These are phyloP conservation scores for Ettlia oleoabundans DNA, from an alignment of 139 green algal species.

Conservation along the genomic window DNA sequence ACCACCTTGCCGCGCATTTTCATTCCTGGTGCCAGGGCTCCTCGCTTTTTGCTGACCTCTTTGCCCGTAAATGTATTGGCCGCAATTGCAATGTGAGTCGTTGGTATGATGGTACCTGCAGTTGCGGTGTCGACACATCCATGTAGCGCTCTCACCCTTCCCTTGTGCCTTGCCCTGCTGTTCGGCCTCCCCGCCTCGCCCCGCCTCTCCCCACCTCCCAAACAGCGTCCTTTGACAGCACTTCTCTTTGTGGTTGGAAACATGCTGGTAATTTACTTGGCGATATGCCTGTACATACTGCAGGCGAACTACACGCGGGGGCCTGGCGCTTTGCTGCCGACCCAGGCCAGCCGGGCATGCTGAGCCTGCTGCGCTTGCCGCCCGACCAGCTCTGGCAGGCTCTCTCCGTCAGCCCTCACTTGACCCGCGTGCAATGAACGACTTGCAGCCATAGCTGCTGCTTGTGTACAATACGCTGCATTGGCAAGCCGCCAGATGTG, in stretches of 20 bases:
- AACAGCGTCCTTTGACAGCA: not conserved
- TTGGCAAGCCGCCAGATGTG: too few relatives aligned
- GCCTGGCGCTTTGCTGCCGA: slow-evolving; percentile 31
- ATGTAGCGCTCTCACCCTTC: too few relatives aligned
- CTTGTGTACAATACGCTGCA: not conserved
- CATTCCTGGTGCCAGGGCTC: too few relatives aligned
- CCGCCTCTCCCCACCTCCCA: too few relatives aligned
- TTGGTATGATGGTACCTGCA: too few relatives aligned
- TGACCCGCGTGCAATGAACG: not conserved
- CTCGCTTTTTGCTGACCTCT: too few relatives aligned
- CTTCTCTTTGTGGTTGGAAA: not conserved
- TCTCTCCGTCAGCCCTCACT: not conserved
- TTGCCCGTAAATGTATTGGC: too few relatives aligned
- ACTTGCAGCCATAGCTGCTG: not conserved
- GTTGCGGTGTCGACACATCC: too few relatives aligned
- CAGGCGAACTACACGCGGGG: slow-evolving; percentile 39
- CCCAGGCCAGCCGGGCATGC: not conserved
- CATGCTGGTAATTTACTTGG: too few relatives aligned
- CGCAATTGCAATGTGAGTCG: too few relatives aligned
- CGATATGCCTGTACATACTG: not conserved
- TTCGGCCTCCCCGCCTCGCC: too few relatives aligned
- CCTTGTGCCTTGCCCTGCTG: not conserved
- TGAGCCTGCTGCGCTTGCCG: slow-evolving; percentile 2
- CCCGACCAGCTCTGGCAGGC: slow-evolving; percentile 21
- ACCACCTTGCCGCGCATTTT: too few relatives aligned